phyloP scores from a whole-genome alignment of 352 stramenopile species.

The Pythium vanterpoolii region DNA sequence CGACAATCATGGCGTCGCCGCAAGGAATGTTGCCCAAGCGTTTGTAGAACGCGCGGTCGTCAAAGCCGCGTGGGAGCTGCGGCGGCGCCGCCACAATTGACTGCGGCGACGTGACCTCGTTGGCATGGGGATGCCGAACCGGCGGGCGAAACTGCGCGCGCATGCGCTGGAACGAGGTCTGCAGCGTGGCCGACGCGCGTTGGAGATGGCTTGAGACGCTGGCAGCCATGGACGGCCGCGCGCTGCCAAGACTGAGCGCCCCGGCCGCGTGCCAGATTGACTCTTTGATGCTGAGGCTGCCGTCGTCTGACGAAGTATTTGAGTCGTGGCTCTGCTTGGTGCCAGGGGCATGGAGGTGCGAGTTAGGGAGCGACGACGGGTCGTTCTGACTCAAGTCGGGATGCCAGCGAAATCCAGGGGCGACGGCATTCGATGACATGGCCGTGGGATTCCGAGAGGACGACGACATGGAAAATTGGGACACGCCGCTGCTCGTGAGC shows the following conservation, averaged over 20 bases:
- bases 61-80: conserved; percentile 32
- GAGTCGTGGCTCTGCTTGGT: conserved; percentile 13
- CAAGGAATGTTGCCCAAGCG: conserved; percentile 31
- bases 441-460: conserved; percentile 9
- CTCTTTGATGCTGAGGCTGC: conserved; percentile 31
- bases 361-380: conserved; percentile 19
- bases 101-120: conserved; percentile 38
- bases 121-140: neutral
- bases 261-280: conserved; percentile 29
- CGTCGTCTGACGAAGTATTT: conserved; percentile 19
- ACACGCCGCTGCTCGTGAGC: conserved; percentile 5
- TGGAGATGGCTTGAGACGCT: conserved; percentile 33
- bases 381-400: conserved; percentile 20
- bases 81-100: conserved; percentile 39
- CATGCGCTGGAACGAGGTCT: conserved; percentile 34
- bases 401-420: conserved; percentile 17
- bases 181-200: conserved; percentile 36
- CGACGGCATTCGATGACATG: conserved; percentile 8
- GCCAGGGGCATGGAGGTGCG: neutral
- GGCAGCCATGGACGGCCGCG: conserved; percentile 8
- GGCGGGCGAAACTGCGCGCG: conserved; percentile 25
- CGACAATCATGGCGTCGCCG: conserved; percentile 21
- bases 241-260: conserved; percentile 16
- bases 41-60: conserved; percentile 46
- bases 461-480: conserved; percentile 1